phyloP scores from a whole-genome alignment of 352 stramenopile genomes.

The Pelagophyceae sp. region DNA sequence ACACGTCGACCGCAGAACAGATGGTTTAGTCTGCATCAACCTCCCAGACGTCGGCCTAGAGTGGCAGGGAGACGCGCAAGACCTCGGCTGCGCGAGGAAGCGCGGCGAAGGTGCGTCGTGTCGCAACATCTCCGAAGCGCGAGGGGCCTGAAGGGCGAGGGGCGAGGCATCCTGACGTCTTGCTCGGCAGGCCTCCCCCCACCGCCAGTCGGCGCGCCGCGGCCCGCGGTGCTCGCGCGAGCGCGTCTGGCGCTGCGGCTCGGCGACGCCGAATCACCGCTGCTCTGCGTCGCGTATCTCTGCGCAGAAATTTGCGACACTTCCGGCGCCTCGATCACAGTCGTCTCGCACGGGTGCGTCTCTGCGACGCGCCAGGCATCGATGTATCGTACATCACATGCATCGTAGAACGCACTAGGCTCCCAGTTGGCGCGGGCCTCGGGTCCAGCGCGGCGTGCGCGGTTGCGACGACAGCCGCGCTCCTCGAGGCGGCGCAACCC shows the following conservation, averaged over 20 bases:
- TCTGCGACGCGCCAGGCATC: background rate
- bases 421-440: slow-evolving; percentile 36
- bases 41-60: background rate
- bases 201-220: no score
- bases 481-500: background rate
- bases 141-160: background rate
- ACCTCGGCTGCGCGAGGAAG: background rate
- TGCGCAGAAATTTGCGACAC: slow-evolving; percentile 42
- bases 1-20: slow-evolving; percentile 46
- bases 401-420: background rate
- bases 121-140: background rate
- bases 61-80: background rate
- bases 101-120: background rate
- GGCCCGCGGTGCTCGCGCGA: no score
- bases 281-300: background rate
- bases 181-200: no score
- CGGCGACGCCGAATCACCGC: background rate
- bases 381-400: background rate
- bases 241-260: background rate
- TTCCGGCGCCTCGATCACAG: slow-evolving; percentile 42
- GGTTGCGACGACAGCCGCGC: background rate
- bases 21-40: background rate
- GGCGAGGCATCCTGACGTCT: no score
- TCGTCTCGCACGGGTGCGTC: slow-evolving; percentile 37
- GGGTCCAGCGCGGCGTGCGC: background rate